A percentile compares a stretch with the other conserved stretches of the same genome.
Evolutionary conservation across 2,329 filamentous ascomycete genomes (phyloP).

Genomic region (Chaetomium olivaceum): DNA sequence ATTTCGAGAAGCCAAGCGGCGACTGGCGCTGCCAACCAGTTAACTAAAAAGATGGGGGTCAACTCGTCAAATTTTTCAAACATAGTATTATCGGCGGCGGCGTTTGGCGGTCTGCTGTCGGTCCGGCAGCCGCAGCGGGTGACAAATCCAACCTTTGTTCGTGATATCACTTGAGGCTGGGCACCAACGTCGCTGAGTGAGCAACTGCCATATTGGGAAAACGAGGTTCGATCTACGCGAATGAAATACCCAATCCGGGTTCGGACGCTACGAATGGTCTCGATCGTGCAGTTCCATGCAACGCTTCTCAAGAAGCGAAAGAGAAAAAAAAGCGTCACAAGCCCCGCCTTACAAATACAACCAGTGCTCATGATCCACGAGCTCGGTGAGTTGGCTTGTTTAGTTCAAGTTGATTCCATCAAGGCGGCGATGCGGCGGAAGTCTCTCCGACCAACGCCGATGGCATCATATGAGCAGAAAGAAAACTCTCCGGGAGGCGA

Average conservation of each 20-base stretch:
- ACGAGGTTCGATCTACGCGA: not conserved
- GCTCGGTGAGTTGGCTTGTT: not conserved
- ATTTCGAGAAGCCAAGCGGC: too few relatives aligned
- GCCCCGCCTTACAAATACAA: slow-evolving; percentile 1
- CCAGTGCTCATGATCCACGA: not conserved
- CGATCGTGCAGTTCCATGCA: not conserved
- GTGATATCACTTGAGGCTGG: not conserved
- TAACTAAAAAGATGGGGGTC: too few relatives aligned
- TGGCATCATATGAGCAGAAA: not conserved
- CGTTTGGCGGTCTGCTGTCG: not conserved
- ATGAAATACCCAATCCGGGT: not conserved
- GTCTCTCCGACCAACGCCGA: not conserved
- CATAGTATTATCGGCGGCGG: not conserved
- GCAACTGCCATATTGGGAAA: not conserved
- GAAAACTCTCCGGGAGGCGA: not conserved
- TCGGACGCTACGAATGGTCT: not conserved
- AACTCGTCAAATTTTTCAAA: not conserved
- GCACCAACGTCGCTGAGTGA: not conserved
- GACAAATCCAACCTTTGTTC: slow-evolving; percentile 3
- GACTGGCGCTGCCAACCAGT: too few relatives aligned
- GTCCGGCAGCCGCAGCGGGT: not conserved
- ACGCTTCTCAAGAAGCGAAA: not conserved
- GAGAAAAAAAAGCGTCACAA: not conserved
- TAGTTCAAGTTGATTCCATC: not conserved
- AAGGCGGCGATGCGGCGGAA: not conserved